A percentile compares a stretch with the other conserved stretches of the same genome.
phyloP scores from a whole-genome alignment of 768 basidiomycete species.

The Rhizopogon vulgaris region DNA sequence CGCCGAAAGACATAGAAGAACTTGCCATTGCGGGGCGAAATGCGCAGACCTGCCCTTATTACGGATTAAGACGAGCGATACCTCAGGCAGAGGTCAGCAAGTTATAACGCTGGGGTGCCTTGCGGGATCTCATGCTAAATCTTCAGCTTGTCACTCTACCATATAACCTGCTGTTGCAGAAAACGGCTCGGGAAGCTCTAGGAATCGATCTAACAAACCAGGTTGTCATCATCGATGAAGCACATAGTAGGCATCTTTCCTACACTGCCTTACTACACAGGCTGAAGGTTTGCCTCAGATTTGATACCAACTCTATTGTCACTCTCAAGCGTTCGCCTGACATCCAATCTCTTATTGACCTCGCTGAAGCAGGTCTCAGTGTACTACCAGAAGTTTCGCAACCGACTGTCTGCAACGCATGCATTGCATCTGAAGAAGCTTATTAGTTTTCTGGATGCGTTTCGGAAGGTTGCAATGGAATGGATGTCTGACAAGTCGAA shows the following conservation, averaged over 20 bases:
- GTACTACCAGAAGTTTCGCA: slow-evolving; percentile 75
- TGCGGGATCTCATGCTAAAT: background rate
- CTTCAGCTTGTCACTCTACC: slow-evolving; percentile 82
- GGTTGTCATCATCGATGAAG: slow-evolving; percentile 90
- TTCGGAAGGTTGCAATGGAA: slow-evolving; percentile 51
- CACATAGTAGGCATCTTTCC: slow-evolving; percentile 67
- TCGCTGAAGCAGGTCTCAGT: slow-evolving; percentile 70
- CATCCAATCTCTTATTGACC: slow-evolving; percentile 45
- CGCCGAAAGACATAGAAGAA: slow-evolving; percentile 93
- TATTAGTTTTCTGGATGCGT: slow-evolving; percentile 61
- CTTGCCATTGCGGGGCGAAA: slow-evolving; percentile 68
- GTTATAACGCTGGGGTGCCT: background rate
- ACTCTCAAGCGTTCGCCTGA: slow-evolving; percentile 67
- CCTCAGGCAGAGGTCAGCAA: slow-evolving; percentile 77
- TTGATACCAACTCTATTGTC: slow-evolving; percentile 86
- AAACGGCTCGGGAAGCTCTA: slow-evolving; percentile 76
- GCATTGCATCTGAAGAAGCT: slow-evolving; percentile 77
- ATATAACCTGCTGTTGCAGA: slow-evolving; percentile 87
- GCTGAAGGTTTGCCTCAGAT: slow-evolving; percentile 39
- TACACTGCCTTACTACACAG: background rate
- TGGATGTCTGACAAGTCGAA: slow-evolving; percentile 35
- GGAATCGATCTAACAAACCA: slow-evolving; percentile 83
- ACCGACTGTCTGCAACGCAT: slow-evolving; percentile 67
- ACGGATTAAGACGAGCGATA: slow-evolving; percentile 83
- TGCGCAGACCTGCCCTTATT: slow-evolving; percentile 82